Conservation (phyloP, 1,139 yeast species). For the Yamadazyma pseudoaaseri region DNA sequence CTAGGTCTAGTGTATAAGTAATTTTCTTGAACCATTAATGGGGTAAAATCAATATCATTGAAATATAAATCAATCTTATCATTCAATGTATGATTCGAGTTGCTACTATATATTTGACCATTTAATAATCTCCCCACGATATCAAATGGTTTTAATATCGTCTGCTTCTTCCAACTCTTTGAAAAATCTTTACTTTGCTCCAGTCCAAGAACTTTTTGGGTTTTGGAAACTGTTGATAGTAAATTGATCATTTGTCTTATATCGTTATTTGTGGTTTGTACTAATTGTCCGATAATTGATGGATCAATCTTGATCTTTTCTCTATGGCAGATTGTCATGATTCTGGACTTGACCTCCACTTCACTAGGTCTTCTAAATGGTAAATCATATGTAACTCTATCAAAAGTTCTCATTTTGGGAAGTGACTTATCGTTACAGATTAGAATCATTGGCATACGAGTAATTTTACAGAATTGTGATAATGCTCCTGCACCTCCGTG, state of each 20-base stretch:
- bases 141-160: slow-evolving; percentile 91
- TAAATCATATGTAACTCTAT: slow-evolving; percentile 76
- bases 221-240: slow-evolving; percentile 77
- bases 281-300: slow-evolving; percentile 77
- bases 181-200: slow-evolving; percentile 52
- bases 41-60: slow-evolving; percentile 92
- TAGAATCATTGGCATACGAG: slow-evolving; percentile 85
- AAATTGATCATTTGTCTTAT: slow-evolving; percentile 92
- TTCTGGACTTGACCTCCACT: slow-evolving; percentile 72
- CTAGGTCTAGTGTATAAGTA: slow-evolving; percentile 68
- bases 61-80: slow-evolving; percentile 89
- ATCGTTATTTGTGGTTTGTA: slow-evolving; percentile 83
- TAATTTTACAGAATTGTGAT: slow-evolving; percentile 80
- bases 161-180: slow-evolving; percentile 82
- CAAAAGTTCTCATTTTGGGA: slow-evolving; percentile 97
- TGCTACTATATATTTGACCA: slow-evolving; percentile 58
- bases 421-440: slow-evolving; percentile 91
- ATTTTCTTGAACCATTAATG: slow-evolving; percentile 95
- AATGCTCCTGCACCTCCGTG: slow-evolving; percentile 98
- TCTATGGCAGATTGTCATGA: slow-evolving; percentile 87
- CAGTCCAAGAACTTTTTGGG: slow-evolving; percentile 60
- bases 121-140: slow-evolving; percentile 71
- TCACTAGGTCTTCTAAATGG: slow-evolving; percentile 90
- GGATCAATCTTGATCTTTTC: slow-evolving; percentile 83
- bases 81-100: slow-evolving; percentile 57